phyloP scores from a whole-genome alignment of 139 green algal species.

The Marvania coccoides region DNA sequence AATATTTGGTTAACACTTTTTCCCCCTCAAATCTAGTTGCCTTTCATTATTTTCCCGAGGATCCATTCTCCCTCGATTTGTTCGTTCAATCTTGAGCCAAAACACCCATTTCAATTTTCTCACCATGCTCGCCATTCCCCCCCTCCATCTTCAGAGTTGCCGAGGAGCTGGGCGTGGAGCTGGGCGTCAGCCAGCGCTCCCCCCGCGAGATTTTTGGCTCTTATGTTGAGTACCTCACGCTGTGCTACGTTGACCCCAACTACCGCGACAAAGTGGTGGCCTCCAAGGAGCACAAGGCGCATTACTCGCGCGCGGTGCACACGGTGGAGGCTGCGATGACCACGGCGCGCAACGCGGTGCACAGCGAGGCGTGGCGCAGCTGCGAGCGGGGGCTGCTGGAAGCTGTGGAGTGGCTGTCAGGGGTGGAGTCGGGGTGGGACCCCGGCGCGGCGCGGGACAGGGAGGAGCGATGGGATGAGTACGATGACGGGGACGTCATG shows the following conservation, averaged over 20 bases:
- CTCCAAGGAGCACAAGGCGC: constrained; percentile 2
- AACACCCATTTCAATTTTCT: too few relatives aligned
- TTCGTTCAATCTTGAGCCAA: too few relatives aligned
- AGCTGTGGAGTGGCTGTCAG: constrained; percentile 15
- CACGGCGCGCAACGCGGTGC: constrained; percentile 3
- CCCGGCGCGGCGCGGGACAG: not conserved
- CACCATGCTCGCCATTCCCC: too few relatives aligned
- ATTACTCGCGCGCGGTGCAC: constrained; percentile 1
- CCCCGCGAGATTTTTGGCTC: too few relatives aligned
- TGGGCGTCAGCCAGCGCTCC: too few relatives aligned
- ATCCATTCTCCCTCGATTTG: too few relatives aligned
- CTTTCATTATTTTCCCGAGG: too few relatives aligned
- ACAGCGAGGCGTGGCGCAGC: constrained; percentile 13
- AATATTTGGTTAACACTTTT: too few relatives aligned
- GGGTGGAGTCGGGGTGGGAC: not conserved
- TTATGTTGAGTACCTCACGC: constrained; percentile 24
- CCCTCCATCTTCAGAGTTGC: too few relatives aligned
- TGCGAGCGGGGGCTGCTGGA: constrained; percentile 6
- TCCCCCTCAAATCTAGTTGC: too few relatives aligned
- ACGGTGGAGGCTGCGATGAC: constrained; percentile 9
- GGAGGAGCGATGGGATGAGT: not conserved
- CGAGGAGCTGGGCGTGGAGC: too few relatives aligned
- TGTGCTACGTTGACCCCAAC: constrained; percentile 21
- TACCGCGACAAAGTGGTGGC: constrained; percentile 5
- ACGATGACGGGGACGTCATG: not conserved